Percentiles rank a stretch among this genome's conserved stretches.
Conservation (phyloP, 2,329 filamentous ascomycete species). For the Aspergillus sp. region DNA sequence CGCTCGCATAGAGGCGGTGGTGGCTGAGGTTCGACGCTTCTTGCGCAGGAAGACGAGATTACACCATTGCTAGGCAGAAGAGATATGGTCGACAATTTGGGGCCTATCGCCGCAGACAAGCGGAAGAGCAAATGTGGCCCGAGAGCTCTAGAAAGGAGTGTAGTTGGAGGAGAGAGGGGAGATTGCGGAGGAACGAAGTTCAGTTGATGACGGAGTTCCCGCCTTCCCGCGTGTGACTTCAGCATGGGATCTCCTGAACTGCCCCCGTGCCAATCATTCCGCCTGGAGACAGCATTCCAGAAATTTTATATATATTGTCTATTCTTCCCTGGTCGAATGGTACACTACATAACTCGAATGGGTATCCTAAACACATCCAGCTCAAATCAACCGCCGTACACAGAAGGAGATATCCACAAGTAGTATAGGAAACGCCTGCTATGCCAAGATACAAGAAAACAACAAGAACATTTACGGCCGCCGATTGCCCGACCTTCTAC, state of each 20-base stretch:
- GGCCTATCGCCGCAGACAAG: not conserved
- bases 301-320: not conserved
- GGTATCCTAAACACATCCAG: slow-evolving; percentile 3
- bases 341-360: slow-evolving; percentile 5
- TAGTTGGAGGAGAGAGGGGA: not conserved
- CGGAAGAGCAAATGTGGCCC: not conserved
- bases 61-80: slow-evolving; percentile 32
- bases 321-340: not conserved
- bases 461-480: slow-evolving; percentile 9
- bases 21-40: slow-evolving; percentile 22
- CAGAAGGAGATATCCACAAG: slow-evolving; percentile 3
- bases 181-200: not conserved
- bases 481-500: slow-evolving; percentile 34
- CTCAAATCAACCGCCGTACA: not conserved
- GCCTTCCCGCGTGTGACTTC: slow-evolving; percentile 16
- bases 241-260: not conserved
- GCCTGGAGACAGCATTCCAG: not conserved
- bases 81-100: not conserved
- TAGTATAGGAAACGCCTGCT: slow-evolving; percentile 1
- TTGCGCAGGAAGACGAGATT: slow-evolving; percentile 24
- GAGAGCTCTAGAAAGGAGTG: not conserved
- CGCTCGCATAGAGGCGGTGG: slow-evolving; percentile 64
- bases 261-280: not conserved
- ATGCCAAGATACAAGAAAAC: not conserved
- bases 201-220: slow-evolving; percentile 12